Base-by-base conservation (phyloP, 257 asterid species). In the Ligustrum vulgare region DNA sequence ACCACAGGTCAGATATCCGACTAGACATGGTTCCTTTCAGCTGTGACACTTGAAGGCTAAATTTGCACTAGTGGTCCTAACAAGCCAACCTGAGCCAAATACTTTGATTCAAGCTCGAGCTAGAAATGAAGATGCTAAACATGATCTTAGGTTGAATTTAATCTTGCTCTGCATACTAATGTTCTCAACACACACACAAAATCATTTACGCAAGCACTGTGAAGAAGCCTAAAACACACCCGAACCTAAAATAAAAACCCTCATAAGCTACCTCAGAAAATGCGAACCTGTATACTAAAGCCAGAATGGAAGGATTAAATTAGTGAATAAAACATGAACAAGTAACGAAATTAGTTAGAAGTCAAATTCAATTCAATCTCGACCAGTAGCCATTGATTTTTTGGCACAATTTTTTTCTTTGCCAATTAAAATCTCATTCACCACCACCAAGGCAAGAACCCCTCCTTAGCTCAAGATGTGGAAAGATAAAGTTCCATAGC, bases 1-100 rank as follows among this genome's bases (percentile, higher is more conserved):
- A 71, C 72, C 69, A 67, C 54, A 39, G 58, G 70, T 74, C 67
- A 72, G 78, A 69, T 64, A 70, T 73, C 13, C 76, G 66, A 65
- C 43, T 33, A 36, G 75, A 31, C 78, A 73, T 51, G 78, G 60
- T 3, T 73, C 36, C 62, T 28, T 72, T 74, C 74, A 78, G 49
- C 51, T 51, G 35, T 60, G 74, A 49, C 20, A 36, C 67, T 32
- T 45, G 36, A 34, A 74, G 64, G 78, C 58, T 67, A 66, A 68
- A 66, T 62, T 34, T 51, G 47, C 67, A 64, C 8, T 12, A 39
- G 34, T 37, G 54, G 36, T 68, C 16, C 51, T 33, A 77, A 70
- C 49, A 41, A 56, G 63, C 54, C 43, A 41, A 37, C 20, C 69
- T 16, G 45, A 69, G 71, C 47, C 72, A 31, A 58, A 25, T 20